These are phyloP conservation scores for Starmerella bombicola DNA, from an alignment of 805 yeast species.

Conservation along the genomic window DNA sequence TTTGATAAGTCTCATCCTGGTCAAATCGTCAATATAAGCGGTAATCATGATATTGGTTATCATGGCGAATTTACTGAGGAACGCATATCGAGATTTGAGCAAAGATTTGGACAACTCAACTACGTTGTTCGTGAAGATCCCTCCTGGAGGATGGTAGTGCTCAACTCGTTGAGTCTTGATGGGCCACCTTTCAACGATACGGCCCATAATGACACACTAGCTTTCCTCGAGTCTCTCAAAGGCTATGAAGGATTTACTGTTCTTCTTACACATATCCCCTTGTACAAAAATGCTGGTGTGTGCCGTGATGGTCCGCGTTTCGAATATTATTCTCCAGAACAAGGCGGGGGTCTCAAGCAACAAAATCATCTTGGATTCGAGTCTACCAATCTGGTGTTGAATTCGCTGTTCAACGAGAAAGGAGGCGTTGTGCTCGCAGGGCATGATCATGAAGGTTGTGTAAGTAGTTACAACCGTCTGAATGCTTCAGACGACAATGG, in stretches of 20 bases:
- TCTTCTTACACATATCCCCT: constrained; percentile 78
- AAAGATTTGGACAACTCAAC: constrained; percentile 73
- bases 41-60: constrained; percentile 94
- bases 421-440: constrained; percentile 76
- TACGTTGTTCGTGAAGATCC: constrained; percentile 45
- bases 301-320: constrained; percentile 80
- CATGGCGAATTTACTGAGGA: constrained; percentile 89
- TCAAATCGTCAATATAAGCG: constrained; percentile 64
- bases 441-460: constrained; percentile 94
- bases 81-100: constrained; percentile 67
- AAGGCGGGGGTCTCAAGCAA: constrained; percentile 56
- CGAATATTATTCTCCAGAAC: constrained; percentile 42
- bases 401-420: constrained; percentile 53
- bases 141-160: constrained; percentile 75
- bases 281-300: constrained; percentile 66
- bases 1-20: constrained; percentile 21
- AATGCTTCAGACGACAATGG: constrained; percentile 12
- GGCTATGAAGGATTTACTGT: constrained; percentile 69
- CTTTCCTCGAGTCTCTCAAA: constrained; percentile 51
- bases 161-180: constrained; percentile 72
- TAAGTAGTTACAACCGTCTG: constrained; percentile 38
- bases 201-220: constrained; percentile 55
- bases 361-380: constrained; percentile 73
- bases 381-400: constrained; percentile 52
- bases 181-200: constrained; percentile 78